Evolutionary conservation across 306 rosid species (phyloP).

Genomic region (Carpinus viminea): DNA sequence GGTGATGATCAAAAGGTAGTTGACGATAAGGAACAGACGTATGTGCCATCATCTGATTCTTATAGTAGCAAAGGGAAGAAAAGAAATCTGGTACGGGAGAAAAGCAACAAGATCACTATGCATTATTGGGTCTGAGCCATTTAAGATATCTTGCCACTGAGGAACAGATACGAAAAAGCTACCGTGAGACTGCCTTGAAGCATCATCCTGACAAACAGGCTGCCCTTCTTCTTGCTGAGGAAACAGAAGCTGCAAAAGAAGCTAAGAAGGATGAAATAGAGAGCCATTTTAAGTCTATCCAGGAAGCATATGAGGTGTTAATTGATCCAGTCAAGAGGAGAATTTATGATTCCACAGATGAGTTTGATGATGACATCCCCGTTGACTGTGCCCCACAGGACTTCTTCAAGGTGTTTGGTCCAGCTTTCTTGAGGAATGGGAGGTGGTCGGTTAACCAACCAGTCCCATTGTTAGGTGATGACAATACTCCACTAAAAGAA

Average conservation of each 20-base stretch:
- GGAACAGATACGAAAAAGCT: conserved; percentile 88
- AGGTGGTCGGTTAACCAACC: conserved; percentile 91
- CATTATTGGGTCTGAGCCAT: conserved; percentile 83
- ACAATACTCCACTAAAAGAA: conserved; percentile 56
- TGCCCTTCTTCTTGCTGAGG: conserved; percentile 78
- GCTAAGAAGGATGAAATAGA: conserved; percentile 91
- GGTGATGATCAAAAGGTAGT: conserved; percentile 40
- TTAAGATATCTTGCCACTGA: conserved; percentile 94
- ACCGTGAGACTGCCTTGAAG: conserved; percentile 92
- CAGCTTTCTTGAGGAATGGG: conserved; percentile 94
- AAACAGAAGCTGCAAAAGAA: conserved; percentile 76
- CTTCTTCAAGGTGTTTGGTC: conserved; percentile 89
- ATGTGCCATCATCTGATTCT: conserved; percentile 68
- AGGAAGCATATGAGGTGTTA: conserved; percentile 88
- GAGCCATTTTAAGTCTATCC: conserved; percentile 79
- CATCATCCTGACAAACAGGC: conserved; percentile 98
- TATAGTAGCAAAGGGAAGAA: conserved; percentile 86
- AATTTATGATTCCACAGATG: conserved; percentile 96
- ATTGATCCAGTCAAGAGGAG: conserved; percentile 84
- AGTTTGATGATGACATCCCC: conserved; percentile 95
- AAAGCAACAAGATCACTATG: conserved; percentile 93
- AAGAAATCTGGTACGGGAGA: conserved; percentile 76
- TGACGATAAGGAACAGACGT: conserved; percentile 63
- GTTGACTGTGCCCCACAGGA: conserved; percentile 92
- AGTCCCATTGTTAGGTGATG: conserved; percentile 84